phyloP scores from a whole-genome alignment of 805 yeast genomes.

The Grigorovia transvaalensis region DNA sequence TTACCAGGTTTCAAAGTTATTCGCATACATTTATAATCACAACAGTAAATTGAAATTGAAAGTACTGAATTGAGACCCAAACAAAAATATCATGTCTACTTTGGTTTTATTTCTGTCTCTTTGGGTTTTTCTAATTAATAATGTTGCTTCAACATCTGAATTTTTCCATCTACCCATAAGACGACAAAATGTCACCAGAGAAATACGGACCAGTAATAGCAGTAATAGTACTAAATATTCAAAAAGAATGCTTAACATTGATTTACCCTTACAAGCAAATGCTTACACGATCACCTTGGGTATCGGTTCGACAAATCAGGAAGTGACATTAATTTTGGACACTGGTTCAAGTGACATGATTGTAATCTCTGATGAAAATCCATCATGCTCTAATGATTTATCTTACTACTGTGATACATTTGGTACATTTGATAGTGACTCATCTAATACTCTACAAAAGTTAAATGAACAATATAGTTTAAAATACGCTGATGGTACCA shows the following conservation, averaged over 20 bases:
- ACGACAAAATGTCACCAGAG: neutral
- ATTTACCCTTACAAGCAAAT: neutral
- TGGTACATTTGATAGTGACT: conserved; percentile 14
- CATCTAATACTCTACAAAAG: conserved; percentile 17
- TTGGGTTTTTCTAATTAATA: neutral
- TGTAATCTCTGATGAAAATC: conserved; percentile 33
- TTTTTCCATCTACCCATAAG: neutral
- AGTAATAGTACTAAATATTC: neutral
- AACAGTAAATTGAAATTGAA: too few species aligned
- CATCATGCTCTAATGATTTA: conserved; percentile 22
- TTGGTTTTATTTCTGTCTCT: neutral
- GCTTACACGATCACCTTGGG: neutral
- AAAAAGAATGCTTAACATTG: neutral
- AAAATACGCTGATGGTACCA: conserved; percentile 42
- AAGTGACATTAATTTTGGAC: conserved; percentile 51
- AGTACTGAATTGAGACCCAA: neutral
- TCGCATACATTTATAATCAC: too few species aligned
- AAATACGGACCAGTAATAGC: neutral
- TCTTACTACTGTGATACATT: conserved; percentile 31
- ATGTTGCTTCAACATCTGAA: neutral
- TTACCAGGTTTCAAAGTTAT: too few species aligned
- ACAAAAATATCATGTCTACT: neutral
- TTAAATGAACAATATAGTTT: conserved; percentile 33
- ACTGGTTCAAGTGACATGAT: conserved; percentile 68
- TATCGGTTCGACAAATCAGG: conserved; percentile 47